Evolutionary conservation across 345 rosid genomes (phyloP), one percentile per base, ranked within the genome.

Genomic region (Sisymbrium altissimum): DNA sequence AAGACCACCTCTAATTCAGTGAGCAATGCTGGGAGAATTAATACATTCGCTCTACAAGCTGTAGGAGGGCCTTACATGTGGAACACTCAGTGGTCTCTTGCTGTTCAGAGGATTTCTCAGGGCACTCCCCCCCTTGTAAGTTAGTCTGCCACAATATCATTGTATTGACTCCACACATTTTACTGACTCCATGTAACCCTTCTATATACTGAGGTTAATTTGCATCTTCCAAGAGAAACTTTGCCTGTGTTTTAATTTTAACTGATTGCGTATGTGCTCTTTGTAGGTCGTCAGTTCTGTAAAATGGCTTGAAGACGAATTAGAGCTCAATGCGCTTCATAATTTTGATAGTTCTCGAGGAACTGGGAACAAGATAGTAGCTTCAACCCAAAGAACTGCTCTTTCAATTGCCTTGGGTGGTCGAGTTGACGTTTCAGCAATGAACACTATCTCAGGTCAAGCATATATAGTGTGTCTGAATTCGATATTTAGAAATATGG

Each of bases 41-140:
- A 86, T 64, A 21, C 83, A 27, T 71, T 82, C 57, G 80, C 97
- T 75, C 83, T 90, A 67, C 97, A 87, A 74, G 93, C 98, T 17
- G 97, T 93, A 64, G 80, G 74, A 76, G 97, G 98, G 75, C 97
- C 98, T 18, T 93, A 93, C 72, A 84, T 90, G 97, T 93, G 97
- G 97, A 87, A 83, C 72, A 25, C 68, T 54, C 82, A 74, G 44
- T 93, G 98, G 98, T 78, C 86, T 56, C 71, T 88, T 79, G 97
- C 97, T 52, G 92, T 90, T 71, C 84, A 90, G 82, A 87, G 80
- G 23, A 93, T 93, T 80, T 90, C 98, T 78, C 93, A 78, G 80
- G 97, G 98, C 77, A 90, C 97, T 68, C 97, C 98, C 77, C 92
- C 98, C 73, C 96, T 92, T 83, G 98, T 92, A 87, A 86, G 96